A percentile compares a stretch with the other conserved stretches of the same genome.
These are phyloP conservation scores for Penicillium expansum DNA, from an alignment of 2,329 filamentous ascomycete genomes.

Conservation along the genomic window DNA sequence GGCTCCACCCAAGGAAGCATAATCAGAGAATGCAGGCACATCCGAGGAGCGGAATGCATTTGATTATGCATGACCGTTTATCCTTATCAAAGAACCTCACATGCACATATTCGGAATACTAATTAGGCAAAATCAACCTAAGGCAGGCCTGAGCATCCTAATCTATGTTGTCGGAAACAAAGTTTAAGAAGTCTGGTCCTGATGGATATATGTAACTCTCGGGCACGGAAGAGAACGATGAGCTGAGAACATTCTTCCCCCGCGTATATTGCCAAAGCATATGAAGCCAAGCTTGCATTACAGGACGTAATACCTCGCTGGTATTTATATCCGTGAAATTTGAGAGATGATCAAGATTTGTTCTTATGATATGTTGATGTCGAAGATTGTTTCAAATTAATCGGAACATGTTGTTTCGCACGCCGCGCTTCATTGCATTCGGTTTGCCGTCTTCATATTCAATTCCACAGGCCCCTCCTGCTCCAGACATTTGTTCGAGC, in stretches of 20 bases:
- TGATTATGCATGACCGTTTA: not conserved
- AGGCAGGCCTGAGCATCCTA: not conserved
- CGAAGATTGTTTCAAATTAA: slow-evolving; percentile 49
- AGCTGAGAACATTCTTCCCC: not conserved
- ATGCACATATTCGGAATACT: not conserved
- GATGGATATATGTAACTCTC: not conserved
- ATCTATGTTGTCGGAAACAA: not conserved
- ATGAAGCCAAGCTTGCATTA: not conserved
- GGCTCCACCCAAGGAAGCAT: slow-evolving; percentile 9
- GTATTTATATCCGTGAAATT: not conserved
- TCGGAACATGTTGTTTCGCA: slow-evolving; percentile 75
- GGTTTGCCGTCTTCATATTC: slow-evolving; percentile 74
- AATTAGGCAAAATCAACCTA: not conserved
- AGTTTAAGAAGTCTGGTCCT: no score
- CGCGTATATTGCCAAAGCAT: not conserved
- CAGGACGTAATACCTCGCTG: not conserved
- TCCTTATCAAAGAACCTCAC: not conserved
- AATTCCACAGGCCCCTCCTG: slow-evolving; percentile 67
- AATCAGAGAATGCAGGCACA: slow-evolving; percentile 16
- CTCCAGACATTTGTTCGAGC: slow-evolving; percentile 65
- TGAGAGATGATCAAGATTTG: not conserved
- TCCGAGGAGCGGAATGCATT: slow-evolving; percentile 7
- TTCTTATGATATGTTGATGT: not conserved
- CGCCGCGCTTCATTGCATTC: slow-evolving; percentile 68
- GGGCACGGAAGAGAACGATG: not conserved